These are phyloP conservation scores for Dendrobium officinale DNA, from an alignment of 106 monocot genomes.

Conservation along the genomic window DNA sequence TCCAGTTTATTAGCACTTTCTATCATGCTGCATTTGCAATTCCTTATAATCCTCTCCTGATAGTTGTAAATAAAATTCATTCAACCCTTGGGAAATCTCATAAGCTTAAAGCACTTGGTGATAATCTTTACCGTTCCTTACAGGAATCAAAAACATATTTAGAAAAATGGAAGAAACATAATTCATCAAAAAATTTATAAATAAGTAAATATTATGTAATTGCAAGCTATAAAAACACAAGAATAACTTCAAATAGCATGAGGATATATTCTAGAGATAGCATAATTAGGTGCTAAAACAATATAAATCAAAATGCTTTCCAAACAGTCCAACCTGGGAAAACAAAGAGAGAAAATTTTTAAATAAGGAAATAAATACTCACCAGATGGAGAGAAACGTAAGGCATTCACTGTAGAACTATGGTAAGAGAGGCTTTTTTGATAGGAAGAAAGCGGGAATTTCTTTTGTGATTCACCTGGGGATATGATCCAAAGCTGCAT, in stretches of 20 bases:
- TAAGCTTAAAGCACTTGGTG: too few species aligned
- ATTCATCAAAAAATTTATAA: too few species aligned
- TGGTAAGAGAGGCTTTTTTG: slow-evolving; percentile 74
- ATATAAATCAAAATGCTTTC: neutral
- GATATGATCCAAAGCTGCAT: slow-evolving; percentile 77
- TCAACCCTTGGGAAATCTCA: too few species aligned
- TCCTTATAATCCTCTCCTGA: too few species aligned
- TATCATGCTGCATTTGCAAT: too few species aligned
- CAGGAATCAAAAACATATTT: too few species aligned
- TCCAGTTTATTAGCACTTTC: too few species aligned
- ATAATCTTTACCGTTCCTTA: too few species aligned
- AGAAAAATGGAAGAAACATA: too few species aligned
- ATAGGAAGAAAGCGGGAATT: slow-evolving; percentile 57
- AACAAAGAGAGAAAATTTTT: neutral
- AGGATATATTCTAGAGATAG: neutral
- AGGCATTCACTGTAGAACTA: slow-evolving; percentile 60
- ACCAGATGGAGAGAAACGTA: slow-evolving; percentile 94
- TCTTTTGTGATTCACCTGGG: slow-evolving; percentile 51
- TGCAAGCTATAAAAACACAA: neutral
- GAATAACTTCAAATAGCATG: neutral
- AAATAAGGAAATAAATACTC: slow-evolving; percentile 1
- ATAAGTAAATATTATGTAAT: neutral
- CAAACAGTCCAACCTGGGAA: neutral
- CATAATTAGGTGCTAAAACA: neutral
- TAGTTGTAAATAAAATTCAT: too few species aligned